Evolutionary conservation across 345 rosid genomes (phyloP).

Genomic region (Brassica juncea): DNA sequence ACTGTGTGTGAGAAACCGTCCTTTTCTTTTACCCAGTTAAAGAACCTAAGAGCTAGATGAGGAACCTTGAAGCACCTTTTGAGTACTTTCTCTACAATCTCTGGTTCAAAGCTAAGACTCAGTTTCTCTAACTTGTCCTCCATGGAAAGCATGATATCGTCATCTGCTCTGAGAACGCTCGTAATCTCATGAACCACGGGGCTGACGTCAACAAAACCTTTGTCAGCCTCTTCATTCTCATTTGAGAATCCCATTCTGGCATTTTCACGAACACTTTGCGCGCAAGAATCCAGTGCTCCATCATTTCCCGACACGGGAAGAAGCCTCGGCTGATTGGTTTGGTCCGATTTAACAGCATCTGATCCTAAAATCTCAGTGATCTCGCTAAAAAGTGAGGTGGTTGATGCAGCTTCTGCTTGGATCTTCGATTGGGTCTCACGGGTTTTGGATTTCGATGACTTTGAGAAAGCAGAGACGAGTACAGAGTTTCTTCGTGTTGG

Average conservation of each 20-base stretch:
- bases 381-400: conserved; percentile 57
- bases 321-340: conserved; percentile 38
- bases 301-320: conserved; percentile 31
- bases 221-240: conserved; percentile 16
- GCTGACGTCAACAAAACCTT: conserved; percentile 45
- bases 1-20: conserved; percentile 54
- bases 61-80: conserved; percentile 82
- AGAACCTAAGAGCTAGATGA: conserved; percentile 68
- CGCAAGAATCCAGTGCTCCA: conserved; percentile 25
- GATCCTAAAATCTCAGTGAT: conserved; percentile 61
- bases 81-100: conserved; percentile 71
- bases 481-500: background rate
- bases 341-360: conserved; percentile 37
- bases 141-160: conserved; percentile 44
- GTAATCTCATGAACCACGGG: conserved; percentile 58
- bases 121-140: conserved; percentile 60
- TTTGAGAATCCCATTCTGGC: conserved; percentile 25
- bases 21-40: conserved; percentile 63
- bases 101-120: conserved; percentile 49
- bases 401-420: conserved; percentile 38
- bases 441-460: conserved; percentile 42
- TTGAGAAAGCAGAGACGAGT: conserved; percentile 35
- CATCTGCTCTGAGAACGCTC: conserved; percentile 50
- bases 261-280: conserved; percentile 58
- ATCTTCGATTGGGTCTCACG: conserved; percentile 33